Conservation (phyloP, 257 asterid species). For the Echium plantagineum region DNA sequence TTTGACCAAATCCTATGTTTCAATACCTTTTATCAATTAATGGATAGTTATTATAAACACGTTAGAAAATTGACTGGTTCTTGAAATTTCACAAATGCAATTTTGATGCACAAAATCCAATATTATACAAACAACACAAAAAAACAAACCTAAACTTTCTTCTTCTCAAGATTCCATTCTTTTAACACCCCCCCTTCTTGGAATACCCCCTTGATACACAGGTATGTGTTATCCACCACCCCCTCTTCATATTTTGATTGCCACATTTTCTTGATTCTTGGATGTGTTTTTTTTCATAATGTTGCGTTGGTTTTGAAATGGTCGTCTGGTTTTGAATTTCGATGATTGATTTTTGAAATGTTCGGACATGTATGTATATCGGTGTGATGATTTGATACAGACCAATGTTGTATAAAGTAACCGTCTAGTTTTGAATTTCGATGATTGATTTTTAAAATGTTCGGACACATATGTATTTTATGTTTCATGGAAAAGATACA, state of each 20-base stretch:
- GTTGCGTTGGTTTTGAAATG: neutral
- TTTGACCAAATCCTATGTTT: neutral
- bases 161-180: slow-evolving; percentile 17
- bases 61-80: slow-evolving; percentile 12
- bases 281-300: slow-evolving; percentile 2
- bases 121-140: slow-evolving; percentile 7
- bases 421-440: too few relatives aligned
- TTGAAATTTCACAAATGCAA: neutral
- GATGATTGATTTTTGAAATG: too few relatives aligned
- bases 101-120: too few relatives aligned
- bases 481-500: too few relatives aligned
- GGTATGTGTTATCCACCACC: slow-evolving; percentile 9
- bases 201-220: slow-evolving; percentile 11
- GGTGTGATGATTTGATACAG: too few relatives aligned
- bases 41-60: neutral
- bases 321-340: too few relatives aligned
- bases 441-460: too few relatives aligned
- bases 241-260: neutral
- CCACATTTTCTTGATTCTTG: slow-evolving; percentile 8
- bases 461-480: neutral
- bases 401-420: neutral
- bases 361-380: too few relatives aligned
- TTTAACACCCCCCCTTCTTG: slow-evolving; percentile 6
- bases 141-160: slow-evolving; percentile 33
- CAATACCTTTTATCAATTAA: too few relatives aligned